Base-by-base conservation (phyloP, 257 asterid genomes). In the Eustoma russellianum region DNA sequence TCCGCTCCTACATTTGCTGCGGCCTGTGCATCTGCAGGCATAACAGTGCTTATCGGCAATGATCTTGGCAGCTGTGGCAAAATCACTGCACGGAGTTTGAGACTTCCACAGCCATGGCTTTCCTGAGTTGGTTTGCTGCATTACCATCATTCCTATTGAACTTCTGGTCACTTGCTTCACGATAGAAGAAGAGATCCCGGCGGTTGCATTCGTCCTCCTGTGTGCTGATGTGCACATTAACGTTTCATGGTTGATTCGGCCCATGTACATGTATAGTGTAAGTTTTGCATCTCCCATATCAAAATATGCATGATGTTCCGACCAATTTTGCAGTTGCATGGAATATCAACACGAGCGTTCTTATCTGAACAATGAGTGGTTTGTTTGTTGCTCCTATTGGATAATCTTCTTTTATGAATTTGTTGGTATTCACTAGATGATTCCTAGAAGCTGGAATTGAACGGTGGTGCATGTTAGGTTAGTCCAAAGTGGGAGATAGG, bases 1-100 rank as follows among this genome's bases (percentile, higher is more conserved):
- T 84, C 86, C 33, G 88, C 93, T 77, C 86, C 88, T 53, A 91
- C 81, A 43, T 91, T 91, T 77, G 94, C 97, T 5, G 95, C 97
- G 59, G 98, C 97, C 15, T 87, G 95, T 70, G 95, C 97, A 46
- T 82, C 95, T 52, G 98, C 98, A 12, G 98, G 98, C 70, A 91
- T 91, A 53, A 91, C 98, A 6, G 98, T 91, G 46, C 86, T 91
- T 17, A 82, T 91, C 0, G 94, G 95, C 53, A 87, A 88, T 14
- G 97, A 91, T 64, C 79, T 88, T 7, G 88, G 82, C 13, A 79
- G 70, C 18, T 91, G 98, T 55, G 69, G 69, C 41, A 61, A 70
- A 91, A 88, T 62, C 95, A 85, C 68, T 91, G 98, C 74, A 67
- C 83, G 40, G 77, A 87, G 76, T 87, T 91, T 62, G 90, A 86